These are phyloP conservation scores for Sporothrix schenckii DNA, from an alignment of 2,329 filamentous ascomycete genomes.

Conservation along the genomic window DNA sequence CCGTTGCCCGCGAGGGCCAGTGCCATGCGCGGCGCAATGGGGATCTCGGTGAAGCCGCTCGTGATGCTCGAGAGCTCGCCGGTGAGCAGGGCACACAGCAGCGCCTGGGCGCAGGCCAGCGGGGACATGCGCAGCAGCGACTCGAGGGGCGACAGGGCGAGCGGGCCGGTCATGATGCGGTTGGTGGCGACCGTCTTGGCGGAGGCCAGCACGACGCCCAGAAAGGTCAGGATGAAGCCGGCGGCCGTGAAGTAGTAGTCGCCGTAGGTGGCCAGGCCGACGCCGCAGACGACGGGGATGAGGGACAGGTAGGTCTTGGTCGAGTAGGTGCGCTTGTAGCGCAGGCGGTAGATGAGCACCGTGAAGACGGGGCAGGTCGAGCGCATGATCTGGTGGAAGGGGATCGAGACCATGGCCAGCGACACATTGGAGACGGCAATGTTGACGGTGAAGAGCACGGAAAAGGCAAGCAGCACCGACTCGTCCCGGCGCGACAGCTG, in stretches of 20 bases:
- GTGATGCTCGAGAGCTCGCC: constrained; percentile 52
- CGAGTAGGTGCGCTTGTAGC: constrained; percentile 59
- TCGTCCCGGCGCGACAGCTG: constrained; percentile 57
- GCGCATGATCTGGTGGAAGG: constrained; percentile 67
- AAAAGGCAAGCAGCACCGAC: constrained; percentile 60
- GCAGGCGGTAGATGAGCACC: constrained; percentile 61
- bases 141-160: constrained; percentile 61
- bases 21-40: constrained; percentile 37
- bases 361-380: constrained; percentile 65
- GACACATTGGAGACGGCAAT: constrained; percentile 38
- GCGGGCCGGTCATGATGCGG: constrained; percentile 64
- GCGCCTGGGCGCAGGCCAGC: constrained; percentile 58
- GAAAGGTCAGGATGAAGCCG: constrained; percentile 58
- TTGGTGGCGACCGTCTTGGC: constrained; percentile 67
- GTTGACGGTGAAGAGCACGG: constrained; percentile 41
- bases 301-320: constrained; percentile 61
- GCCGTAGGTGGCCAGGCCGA: constrained; percentile 62
- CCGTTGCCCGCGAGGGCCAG: constrained; percentile 55
- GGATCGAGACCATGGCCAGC: constrained; percentile 52
- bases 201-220: constrained; percentile 58
- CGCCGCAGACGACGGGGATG: constrained; percentile 62
- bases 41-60: constrained; percentile 18
- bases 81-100: constrained; percentile 54
- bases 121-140: constrained; percentile 65
- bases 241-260: constrained; percentile 65